Evolutionary conservation across 1,284 basidiomycete genomes (phyloP).

Genomic region (Cutaneotrichosporon arboriforme): DNA sequence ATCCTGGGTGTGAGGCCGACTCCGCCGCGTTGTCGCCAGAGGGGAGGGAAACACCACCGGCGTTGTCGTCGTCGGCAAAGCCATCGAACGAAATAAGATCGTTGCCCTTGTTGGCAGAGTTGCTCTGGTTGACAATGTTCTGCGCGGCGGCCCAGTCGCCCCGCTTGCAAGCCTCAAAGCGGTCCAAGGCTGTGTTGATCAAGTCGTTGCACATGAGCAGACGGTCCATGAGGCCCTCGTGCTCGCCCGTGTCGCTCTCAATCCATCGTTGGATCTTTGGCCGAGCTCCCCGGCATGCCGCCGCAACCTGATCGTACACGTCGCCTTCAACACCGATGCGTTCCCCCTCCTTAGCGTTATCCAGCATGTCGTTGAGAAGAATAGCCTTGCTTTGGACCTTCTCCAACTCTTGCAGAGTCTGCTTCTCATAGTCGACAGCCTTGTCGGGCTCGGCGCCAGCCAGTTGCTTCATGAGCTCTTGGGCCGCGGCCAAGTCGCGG

Average conservation of each 20-base stretch:
- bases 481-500: constrained; percentile 87
- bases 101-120: neutral
- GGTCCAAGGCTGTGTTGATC: constrained; percentile 83
- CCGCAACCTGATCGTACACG: constrained; percentile 93
- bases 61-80: constrained; percentile 37
- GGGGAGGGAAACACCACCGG: constrained; percentile 40
- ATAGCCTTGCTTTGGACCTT: constrained; percentile 93
- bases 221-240: constrained; percentile 84
- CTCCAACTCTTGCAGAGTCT: constrained; percentile 83
- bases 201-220: constrained; percentile 95
- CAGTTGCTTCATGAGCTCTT: constrained; percentile 95
- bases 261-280: constrained; percentile 99
- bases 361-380: constrained; percentile 90
- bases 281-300: constrained; percentile 72
- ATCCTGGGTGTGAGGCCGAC: constrained; percentile 21
- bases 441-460: constrained; percentile 93
- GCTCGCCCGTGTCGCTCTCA: constrained; percentile 69
- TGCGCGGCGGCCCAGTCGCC: constrained; percentile 62
- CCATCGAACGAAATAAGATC: constrained; percentile 50
- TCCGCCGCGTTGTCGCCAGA: constrained; percentile 22
- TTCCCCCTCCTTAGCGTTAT: constrained; percentile 81
- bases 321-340: constrained; percentile 75
- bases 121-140: constrained; percentile 2
- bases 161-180: constrained; percentile 85
- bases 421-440: constrained; percentile 85